Percentiles rank a stretch among this genome's conserved stretches.
phyloP scores from a whole-genome alignment of 208 protist species.

The Strigomonas galati region DNA sequence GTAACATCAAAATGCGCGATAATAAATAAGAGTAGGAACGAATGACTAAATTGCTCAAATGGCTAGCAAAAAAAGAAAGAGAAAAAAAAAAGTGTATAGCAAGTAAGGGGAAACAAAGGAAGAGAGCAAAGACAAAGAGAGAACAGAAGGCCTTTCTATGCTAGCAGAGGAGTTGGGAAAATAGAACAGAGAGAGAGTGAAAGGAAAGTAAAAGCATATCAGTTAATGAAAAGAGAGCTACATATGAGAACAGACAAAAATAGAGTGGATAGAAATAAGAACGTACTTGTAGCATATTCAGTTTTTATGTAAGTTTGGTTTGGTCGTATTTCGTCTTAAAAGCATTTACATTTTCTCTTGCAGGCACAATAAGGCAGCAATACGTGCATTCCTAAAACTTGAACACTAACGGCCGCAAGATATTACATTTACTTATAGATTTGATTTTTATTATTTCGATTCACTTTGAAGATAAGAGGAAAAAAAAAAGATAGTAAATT shows the following conservation, averaged over 20 bases:
- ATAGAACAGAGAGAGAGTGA: background rate
- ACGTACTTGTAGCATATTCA: too few species aligned
- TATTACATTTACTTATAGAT: too few species aligned
- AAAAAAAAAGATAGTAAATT: slow-evolving; percentile 12
- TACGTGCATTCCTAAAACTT: background rate
- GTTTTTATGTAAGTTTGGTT: too few species aligned
- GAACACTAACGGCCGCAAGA: too few species aligned
- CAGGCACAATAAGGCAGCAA: background rate
- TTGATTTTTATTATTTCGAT: too few species aligned
- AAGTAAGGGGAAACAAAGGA: slow-evolving; percentile 14
- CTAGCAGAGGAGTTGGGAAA: too few species aligned
- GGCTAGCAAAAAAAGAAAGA: slow-evolving; percentile 2
- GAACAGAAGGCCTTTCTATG: too few species aligned
- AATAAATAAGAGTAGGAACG: too few species aligned
- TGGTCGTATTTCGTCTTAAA: background rate
- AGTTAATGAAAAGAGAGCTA: background rate
- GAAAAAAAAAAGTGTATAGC: background rate
- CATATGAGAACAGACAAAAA: slow-evolving; percentile 4
- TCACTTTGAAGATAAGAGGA: background rate
- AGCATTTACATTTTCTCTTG: background rate
- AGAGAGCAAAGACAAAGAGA: too few species aligned
- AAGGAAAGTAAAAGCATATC: background rate
- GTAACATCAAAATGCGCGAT: too few species aligned
- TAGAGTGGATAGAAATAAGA: slow-evolving; percentile 7
- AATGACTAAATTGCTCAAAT: slow-evolving; percentile 5